Evolutionary conservation across 2,329 filamentous ascomycete genomes (phyloP).

Genomic region (Grosmannia serpens): DNA sequence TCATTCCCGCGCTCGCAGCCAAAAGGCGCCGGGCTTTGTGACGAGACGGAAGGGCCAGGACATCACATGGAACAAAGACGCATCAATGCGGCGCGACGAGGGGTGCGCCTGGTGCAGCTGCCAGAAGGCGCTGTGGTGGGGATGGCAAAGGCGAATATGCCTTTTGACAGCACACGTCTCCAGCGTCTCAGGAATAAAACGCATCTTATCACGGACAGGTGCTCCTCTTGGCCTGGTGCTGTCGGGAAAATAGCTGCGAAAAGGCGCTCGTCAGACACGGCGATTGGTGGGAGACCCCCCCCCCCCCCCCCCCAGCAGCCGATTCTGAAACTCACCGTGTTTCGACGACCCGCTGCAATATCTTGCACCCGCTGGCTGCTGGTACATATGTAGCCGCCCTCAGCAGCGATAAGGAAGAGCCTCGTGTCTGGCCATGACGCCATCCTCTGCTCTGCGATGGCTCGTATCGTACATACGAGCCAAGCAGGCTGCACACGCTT

Average conservation of each 20-base stretch:
- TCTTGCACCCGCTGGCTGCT: not conserved
- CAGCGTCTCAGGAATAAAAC: not conserved
- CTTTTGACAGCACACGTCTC: no score
- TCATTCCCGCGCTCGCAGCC: not conserved
- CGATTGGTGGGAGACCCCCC: not conserved
- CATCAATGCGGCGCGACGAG: not conserved
- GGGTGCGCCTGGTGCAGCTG: no score
- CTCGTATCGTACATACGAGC: no score
- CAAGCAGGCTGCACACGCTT: no score
- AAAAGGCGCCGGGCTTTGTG: not conserved
- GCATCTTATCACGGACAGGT: not conserved
- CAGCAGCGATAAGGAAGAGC: not conserved
- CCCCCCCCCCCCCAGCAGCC: not conserved
- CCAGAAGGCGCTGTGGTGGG: not conserved
- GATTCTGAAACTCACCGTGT: constrained; percentile 7
- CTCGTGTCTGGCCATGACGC: not conserved
- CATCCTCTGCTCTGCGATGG: no score
- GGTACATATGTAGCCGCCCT: not conserved
- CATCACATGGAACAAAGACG: not conserved
- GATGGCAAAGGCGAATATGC: not conserved
- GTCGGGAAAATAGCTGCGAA: not conserved
- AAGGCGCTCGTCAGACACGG: not conserved
- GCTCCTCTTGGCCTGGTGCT: not conserved
- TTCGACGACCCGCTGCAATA: constrained; percentile 1
- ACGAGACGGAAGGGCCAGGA: not conserved